Evolutionary conservation across 1,284 basidiomycete species (phyloP).

Genomic region (Ceratobasidium sp.): DNA sequence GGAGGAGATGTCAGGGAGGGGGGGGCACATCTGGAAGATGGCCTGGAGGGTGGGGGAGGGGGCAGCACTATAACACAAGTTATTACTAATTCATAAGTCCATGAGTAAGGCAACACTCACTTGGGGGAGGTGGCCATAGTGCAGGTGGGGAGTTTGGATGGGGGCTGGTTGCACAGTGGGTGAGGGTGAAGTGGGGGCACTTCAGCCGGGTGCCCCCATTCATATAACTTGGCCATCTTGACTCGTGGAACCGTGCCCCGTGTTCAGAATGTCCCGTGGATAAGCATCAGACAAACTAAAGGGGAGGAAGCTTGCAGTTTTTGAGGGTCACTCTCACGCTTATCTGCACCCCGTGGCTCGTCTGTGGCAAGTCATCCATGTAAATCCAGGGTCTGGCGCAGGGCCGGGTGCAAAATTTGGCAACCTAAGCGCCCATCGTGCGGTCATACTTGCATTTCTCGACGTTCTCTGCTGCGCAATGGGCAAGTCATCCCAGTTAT

Average conservation of each 20-base stretch:
- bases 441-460: constrained; percentile 8
- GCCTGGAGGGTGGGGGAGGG: not conserved
- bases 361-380: not conserved
- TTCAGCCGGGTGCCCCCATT: not conserved
- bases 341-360: constrained; percentile 3
- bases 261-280: not conserved
- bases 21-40: constrained; percentile 23
- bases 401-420: constrained; percentile 38
- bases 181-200: constrained; percentile 5
- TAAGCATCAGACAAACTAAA: constrained; percentile 18
- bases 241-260: constrained; percentile 21
- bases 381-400: constrained; percentile 15
- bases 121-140: constrained; percentile 1
- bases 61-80: not conserved
- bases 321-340: not conserved
- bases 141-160: not conserved
- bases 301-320: constrained; percentile 9
- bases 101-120: not conserved
- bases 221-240: constrained; percentile 38
- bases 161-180: not conserved
- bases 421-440: constrained; percentile 18
- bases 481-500: constrained; percentile 73
- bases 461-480: constrained; percentile 35
- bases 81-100: not conserved
- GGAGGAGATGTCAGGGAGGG: constrained; percentile 14